Percentiles rank a stretch among this genome's conserved stretches.
phyloP scores from a whole-genome alignment of 108 stramenopile species.

The Cylindrotheca fusiformis region DNA sequence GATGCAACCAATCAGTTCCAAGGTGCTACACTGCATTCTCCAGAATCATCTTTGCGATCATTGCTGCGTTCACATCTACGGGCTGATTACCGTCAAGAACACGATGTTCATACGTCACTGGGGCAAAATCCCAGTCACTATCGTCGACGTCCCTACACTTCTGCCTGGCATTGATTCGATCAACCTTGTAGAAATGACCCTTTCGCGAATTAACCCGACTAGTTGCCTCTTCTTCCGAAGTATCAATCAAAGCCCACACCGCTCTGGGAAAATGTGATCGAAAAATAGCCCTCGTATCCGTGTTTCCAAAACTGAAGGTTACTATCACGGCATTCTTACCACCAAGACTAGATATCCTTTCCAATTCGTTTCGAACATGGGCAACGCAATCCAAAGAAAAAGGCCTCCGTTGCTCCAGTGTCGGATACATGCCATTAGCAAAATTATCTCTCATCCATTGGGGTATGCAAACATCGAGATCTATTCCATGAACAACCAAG shows the following conservation, averaged over 20 bases:
- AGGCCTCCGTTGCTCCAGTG: conserved; percentile 42
- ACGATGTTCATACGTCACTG: conserved; percentile 48
- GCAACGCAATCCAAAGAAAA: conserved; percentile 49
- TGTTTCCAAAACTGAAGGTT: conserved; percentile 71
- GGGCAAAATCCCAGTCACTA: conserved; percentile 65
- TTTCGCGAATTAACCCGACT: conserved; percentile 49
- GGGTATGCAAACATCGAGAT: conserved; percentile 70
- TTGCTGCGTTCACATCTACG: conserved; percentile 37
- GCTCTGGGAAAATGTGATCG: conserved; percentile 46
- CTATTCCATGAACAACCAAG: conserved; percentile 18
- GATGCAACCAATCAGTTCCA: background rate
- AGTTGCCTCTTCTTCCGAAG: conserved; percentile 37
- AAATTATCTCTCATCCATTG: conserved; percentile 76
- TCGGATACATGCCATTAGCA: conserved; percentile 65
- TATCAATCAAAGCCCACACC: conserved; percentile 59
- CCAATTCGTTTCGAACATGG: conserved; percentile 38
- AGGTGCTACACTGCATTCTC: too few relatives aligned
- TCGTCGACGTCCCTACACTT: conserved; percentile 6
- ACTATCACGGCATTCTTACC: conserved; percentile 26
- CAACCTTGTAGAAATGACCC: conserved; percentile 70
- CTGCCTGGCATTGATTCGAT: background rate
- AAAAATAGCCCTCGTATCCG: conserved; percentile 52
- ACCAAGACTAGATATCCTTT: too few relatives aligned
- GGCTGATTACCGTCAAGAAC: conserved; percentile 43
- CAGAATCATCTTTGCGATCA: conserved; percentile 32